phyloP scores from a whole-genome alignment of 139 green algal species.

The Chlorella sorokiniana region DNA sequence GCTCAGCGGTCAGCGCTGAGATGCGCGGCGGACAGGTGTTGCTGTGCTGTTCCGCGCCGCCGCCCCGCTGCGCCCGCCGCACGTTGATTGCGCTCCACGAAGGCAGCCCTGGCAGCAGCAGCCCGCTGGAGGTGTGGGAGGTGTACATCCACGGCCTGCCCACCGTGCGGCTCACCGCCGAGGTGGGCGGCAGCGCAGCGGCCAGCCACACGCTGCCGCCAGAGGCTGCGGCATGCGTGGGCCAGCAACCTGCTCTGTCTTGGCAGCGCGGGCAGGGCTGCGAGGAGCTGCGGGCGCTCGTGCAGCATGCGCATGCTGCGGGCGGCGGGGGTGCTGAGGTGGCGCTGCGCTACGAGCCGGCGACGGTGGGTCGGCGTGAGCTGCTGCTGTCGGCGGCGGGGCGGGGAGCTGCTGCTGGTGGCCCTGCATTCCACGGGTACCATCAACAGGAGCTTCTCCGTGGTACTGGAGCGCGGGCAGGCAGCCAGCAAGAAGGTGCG shows the following conservation, averaged over 20 bases:
- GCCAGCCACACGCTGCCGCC: neutral
- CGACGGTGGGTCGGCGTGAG: neutral
- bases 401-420: neutral
- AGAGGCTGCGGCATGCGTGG: too few relatives aligned
- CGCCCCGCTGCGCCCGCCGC: neutral
- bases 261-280: neutral
- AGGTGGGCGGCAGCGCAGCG: neutral
- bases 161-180: neutral
- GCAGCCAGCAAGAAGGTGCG: conserved; percentile 29
- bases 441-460: conserved; percentile 6
- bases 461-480: neutral
- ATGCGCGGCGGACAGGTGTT: neutral
- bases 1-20: neutral
- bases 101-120: neutral
- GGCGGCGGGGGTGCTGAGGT: neutral
- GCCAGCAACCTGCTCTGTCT: neutral
- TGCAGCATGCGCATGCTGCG: neutral
- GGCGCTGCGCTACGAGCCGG: neutral
- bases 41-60: neutral
- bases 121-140: conserved; percentile 9
- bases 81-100: neutral
- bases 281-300: conserved; percentile 6
- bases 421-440: conserved; percentile 2
- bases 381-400: neutral
- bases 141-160: conserved; percentile 2